phyloP scores from a whole-genome alignment of 2,329 filamentous ascomycete species.

The Fusarium solani-melongenae region DNA sequence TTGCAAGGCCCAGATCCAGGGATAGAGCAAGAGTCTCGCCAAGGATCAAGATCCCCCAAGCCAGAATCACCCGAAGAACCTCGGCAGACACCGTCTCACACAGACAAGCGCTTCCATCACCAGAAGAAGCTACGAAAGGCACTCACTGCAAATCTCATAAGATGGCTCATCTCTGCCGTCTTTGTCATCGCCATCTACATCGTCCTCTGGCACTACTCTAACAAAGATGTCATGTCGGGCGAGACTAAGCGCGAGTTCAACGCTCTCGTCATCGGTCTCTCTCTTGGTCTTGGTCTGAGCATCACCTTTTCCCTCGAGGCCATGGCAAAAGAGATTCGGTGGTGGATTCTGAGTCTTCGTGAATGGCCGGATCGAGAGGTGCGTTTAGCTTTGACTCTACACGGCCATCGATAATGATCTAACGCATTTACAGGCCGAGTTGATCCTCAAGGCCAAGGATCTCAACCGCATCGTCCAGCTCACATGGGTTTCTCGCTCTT shows the following conservation, averaged over 20 bases:
- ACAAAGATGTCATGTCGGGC: constrained; percentile 26
- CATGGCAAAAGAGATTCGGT: constrained; percentile 57
- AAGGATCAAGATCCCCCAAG: background rate
- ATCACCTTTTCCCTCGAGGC: constrained; percentile 56
- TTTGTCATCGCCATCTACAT: constrained; percentile 31
- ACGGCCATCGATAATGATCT: background rate
- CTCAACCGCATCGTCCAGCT: constrained; percentile 34
- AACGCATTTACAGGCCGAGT: constrained; percentile 20
- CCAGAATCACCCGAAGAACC: background rate
- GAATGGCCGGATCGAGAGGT: constrained; percentile 54
- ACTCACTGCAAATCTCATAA: constrained; percentile 16
- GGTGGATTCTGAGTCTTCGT: constrained; percentile 55
- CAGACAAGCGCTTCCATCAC: constrained; percentile 9
- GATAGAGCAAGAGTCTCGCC: constrained; percentile 20
- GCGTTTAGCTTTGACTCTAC: background rate
- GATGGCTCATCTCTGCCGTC: constrained; percentile 31
- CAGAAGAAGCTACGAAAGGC: constrained; percentile 22
- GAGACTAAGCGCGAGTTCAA: constrained; percentile 55
- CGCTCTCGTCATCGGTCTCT: constrained; percentile 55
- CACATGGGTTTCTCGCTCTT: constrained; percentile 24
- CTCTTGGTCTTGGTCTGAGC: constrained; percentile 49
- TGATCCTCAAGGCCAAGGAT: constrained; percentile 35
- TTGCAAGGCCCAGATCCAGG: background rate
- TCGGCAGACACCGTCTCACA: background rate
- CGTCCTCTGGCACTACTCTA: constrained; percentile 31